These are phyloP conservation scores for Ceratocystis colombiana DNA, from an alignment of 2,329 filamentous ascomycete genomes.

Conservation along the genomic window DNA sequence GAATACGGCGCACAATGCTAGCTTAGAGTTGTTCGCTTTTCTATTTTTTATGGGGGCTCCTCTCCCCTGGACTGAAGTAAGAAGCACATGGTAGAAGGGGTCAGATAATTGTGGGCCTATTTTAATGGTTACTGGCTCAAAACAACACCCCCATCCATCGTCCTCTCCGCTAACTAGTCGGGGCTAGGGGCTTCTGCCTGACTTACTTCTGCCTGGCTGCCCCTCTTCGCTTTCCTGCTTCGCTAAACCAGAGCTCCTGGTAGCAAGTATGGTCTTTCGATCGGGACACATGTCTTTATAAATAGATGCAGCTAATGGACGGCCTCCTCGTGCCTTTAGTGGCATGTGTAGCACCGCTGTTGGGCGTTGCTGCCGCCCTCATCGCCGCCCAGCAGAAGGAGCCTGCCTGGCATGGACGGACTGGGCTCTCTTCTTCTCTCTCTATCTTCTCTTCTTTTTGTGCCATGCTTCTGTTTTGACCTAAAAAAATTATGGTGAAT, in stretches of 20 bases:
- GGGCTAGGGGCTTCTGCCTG: not conserved
- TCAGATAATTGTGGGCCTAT: not conserved
- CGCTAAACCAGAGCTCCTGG: no score
- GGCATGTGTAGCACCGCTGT: no score
- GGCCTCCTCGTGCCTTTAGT: no score
- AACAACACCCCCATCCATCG: not conserved
- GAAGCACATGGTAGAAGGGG: not conserved
- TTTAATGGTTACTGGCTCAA: not conserved
- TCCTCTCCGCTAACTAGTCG: not conserved
- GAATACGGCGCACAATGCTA: slow-evolving; percentile 2
- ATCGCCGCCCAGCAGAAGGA: no score
- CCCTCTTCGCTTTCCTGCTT: no score
- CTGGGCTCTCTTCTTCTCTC: not conserved
- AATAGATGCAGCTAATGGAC: no score
- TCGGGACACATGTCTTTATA: no score
- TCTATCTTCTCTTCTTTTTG: not conserved
- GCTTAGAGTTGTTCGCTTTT: not conserved
- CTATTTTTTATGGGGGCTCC: no score
- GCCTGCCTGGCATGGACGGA: no score
- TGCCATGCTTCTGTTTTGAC: not conserved
- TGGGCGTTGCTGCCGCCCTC: no score
- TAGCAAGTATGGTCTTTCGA: no score
- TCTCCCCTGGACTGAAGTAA: not conserved
- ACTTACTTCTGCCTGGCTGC: not conserved
- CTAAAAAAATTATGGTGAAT: not conserved